Conservation (phyloP, 208 protist genomes). For the Entamoeba dispar region DNA sequence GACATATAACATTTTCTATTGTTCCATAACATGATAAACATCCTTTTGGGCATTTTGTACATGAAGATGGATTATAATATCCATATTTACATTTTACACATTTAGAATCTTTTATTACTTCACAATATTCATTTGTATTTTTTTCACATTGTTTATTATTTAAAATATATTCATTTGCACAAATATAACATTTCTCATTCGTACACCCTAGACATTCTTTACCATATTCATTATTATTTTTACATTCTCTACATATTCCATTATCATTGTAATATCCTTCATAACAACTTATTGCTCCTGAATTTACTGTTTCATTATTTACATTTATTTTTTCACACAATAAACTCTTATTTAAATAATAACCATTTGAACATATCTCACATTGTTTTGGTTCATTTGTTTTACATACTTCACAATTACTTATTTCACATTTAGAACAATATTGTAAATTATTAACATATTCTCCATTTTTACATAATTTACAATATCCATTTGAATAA, state of each 20-base stretch:
- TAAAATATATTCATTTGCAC: neutral
- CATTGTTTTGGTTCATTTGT: neutral
- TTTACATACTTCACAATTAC: too few species aligned
- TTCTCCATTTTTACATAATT: neutral
- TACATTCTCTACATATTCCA: neutral
- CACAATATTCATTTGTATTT: neutral
- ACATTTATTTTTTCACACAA: neutral
- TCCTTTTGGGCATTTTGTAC: neutral
- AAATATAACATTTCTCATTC: neutral
- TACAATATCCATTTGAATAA: neutral
- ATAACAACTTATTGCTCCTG: neutral
- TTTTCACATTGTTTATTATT: neutral
- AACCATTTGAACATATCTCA: neutral
- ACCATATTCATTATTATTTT: neutral
- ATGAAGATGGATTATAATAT: neutral
- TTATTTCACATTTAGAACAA: too few species aligned
- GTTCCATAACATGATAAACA: neutral
- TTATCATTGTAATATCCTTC: neutral
- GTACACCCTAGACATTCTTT: neutral
- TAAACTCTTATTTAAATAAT: neutral
- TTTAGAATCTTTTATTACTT: neutral
- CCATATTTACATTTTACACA: neutral
- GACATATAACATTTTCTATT: too few species aligned
- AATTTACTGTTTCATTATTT: too few species aligned
- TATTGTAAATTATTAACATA: too few species aligned